Conservation (phyloP, 805 yeast genomes). For the Myxozyma lipomycoides region DNA sequence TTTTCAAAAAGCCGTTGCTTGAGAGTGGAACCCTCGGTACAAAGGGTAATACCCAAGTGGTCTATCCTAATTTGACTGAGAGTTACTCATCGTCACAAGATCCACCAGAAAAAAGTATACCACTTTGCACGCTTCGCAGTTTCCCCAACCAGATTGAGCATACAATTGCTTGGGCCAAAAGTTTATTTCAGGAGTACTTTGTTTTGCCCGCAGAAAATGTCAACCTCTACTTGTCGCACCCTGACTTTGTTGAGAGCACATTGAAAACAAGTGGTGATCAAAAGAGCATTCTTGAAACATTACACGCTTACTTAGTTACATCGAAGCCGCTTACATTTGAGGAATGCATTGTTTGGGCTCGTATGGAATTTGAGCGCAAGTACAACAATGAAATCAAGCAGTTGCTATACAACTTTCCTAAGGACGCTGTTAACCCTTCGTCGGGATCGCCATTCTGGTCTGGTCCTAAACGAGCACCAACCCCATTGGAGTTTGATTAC, state of each 20-base stretch:
- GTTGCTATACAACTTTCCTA: slow-evolving; percentile 89
- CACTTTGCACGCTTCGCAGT: slow-evolving; percentile 92
- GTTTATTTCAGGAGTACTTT: slow-evolving; percentile 87
- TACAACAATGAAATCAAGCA: slow-evolving; percentile 84
- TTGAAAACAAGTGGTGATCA: slow-evolving; percentile 91
- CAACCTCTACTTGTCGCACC: slow-evolving; percentile 83
- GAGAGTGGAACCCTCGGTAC: slow-evolving; percentile 98
- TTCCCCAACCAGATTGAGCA: slow-evolving; percentile 98
- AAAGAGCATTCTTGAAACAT: slow-evolving; percentile 78
- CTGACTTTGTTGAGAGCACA: slow-evolving; percentile 86
- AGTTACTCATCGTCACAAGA: slow-evolving; percentile 94
- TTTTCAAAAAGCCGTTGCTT: slow-evolving; percentile 81
- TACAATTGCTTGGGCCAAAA: slow-evolving; percentile 98
- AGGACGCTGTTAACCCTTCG: slow-evolving; percentile 76
- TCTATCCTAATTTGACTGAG: slow-evolving; percentile 89
- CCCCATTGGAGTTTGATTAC: slow-evolving; percentile 73
- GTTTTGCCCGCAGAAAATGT: slow-evolving; percentile 90
- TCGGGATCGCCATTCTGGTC: slow-evolving; percentile 95
- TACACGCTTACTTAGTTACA: slow-evolving; percentile 61
- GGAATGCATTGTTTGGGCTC: slow-evolving; percentile 94
- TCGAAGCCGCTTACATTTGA: slow-evolving; percentile 86
- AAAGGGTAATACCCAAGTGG: slow-evolving; percentile 96
- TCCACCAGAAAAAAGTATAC: slow-evolving; percentile 97
- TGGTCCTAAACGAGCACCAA: slow-evolving; percentile 95
- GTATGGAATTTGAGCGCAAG: slow-evolving; percentile 79